phyloP scores from a whole-genome alignment of 2,329 filamentous ascomycete genomes.

The Venturia carpophila region DNA sequence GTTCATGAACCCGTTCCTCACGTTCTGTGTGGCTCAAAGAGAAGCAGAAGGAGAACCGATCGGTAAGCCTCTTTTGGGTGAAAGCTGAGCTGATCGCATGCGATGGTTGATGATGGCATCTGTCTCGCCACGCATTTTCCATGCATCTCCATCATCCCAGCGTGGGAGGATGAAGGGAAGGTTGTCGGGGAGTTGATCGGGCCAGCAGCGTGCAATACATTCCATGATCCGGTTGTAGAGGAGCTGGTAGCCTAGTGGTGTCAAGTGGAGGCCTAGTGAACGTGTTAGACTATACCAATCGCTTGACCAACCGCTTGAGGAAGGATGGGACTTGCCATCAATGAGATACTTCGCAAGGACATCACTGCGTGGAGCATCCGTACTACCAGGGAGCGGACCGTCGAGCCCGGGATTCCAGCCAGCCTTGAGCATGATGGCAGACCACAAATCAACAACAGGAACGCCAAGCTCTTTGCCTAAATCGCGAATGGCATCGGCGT shows the following conservation, averaged over 20 bases:
- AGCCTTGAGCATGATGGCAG: slow-evolving; percentile 61
- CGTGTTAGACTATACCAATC: neutral
- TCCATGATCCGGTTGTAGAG: slow-evolving; percentile 35
- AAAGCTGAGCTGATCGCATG: neutral
- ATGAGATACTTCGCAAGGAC: slow-evolving; percentile 44
- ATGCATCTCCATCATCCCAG: slow-evolving; percentile 40
- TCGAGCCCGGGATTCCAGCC: slow-evolving; percentile 42
- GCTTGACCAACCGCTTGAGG: neutral
- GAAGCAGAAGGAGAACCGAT: neutral
- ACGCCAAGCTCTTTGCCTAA: slow-evolving; percentile 50
- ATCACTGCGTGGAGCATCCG: slow-evolving; percentile 51
- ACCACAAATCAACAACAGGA: slow-evolving; percentile 71
- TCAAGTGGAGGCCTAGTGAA: neutral
- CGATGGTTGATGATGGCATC: slow-evolving; percentile 15
- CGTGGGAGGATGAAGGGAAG: slow-evolving; percentile 47
- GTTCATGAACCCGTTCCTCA: neutral
- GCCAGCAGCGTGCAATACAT: slow-evolving; percentile 44
- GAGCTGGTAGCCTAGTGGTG: slow-evolving; percentile 17
- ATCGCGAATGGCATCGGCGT: slow-evolving; percentile 56
- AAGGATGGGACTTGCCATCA: slow-evolving; percentile 43
- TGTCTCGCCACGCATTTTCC: slow-evolving; percentile 23
- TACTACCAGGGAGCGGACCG: slow-evolving; percentile 47
- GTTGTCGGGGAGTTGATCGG: slow-evolving; percentile 47
- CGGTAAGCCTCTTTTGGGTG: neutral
- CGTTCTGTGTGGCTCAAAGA: neutral